Percentiles rank a stretch among this genome's conserved stretches.
These are phyloP conservation scores for Beauveria bassiana DNA, from an alignment of 2,329 filamentous ascomycete genomes.

Conservation along the genomic window DNA sequence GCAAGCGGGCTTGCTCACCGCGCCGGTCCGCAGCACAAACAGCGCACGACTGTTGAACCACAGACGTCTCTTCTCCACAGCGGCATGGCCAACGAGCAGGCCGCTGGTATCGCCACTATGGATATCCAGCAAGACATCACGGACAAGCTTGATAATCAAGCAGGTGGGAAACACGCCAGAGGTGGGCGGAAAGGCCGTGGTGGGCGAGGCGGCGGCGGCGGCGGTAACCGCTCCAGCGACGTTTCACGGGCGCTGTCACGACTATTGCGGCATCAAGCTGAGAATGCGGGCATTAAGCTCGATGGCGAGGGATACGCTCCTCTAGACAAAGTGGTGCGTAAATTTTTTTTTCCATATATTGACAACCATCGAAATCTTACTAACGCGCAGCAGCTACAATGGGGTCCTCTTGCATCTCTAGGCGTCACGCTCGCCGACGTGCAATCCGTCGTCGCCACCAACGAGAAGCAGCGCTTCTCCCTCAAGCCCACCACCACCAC, in stretches of 20 bases:
- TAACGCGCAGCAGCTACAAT: conserved; percentile 35
- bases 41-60: neutral
- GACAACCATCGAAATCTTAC: neutral
- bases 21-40: neutral
- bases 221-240: conserved; percentile 26
- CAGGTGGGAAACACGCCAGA: neutral
- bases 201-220: conserved; percentile 20
- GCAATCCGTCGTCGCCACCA: conserved; percentile 57
- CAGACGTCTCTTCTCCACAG: neutral
- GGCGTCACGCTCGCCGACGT: conserved; percentile 72
- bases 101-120: neutral
- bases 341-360: neutral
- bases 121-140: conserved; percentile 1
- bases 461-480: conserved; percentile 87
- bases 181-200: conserved; percentile 16
- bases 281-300: conserved; percentile 47
- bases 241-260: conserved; percentile 47
- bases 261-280: conserved; percentile 49
- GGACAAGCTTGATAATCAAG: neutral
- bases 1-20: neutral
- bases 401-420: conserved; percentile 55
- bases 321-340: conserved; percentile 51
- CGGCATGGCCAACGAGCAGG: conserved; percentile 7
- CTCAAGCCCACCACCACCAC: conserved; percentile 41
- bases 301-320: conserved; percentile 53